A percentile compares a stretch with the other conserved stretches of the same genome.
Evolutionary conservation across 2,329 filamentous ascomycete genomes (phyloP).

Genomic region (Plectosphaerella cucumerina): DNA sequence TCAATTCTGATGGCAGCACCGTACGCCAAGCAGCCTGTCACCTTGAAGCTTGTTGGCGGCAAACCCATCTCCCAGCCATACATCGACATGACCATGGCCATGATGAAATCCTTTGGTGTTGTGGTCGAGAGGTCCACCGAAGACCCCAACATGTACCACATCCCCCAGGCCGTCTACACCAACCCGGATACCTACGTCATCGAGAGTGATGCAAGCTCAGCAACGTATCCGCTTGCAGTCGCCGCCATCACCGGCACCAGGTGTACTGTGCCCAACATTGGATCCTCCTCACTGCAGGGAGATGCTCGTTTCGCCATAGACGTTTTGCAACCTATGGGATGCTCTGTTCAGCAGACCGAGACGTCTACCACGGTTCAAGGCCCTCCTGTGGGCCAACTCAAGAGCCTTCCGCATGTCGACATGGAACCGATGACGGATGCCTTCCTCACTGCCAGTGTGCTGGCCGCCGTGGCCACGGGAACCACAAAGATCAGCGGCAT

Average conservation of each 20-base stretch:
- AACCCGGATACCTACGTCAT: conserved; percentile 86
- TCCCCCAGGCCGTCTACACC: conserved; percentile 76
- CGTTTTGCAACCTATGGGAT: conserved; percentile 90
- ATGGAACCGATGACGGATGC: conserved; percentile 99
- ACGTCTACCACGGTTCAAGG: conserved; percentile 91
- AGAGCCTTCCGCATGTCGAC: conserved; percentile 76
- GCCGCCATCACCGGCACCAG: conserved; percentile 94
- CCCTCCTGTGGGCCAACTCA: conserved; percentile 68
- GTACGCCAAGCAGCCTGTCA: conserved; percentile 92
- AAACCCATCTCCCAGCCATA: conserved; percentile 97
- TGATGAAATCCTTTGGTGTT: conserved; percentile 94
- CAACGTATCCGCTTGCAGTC: conserved; percentile 90
- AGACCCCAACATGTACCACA: conserved; percentile 89
- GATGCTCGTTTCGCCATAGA: conserved; percentile 93
- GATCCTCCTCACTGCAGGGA: conserved; percentile 84
- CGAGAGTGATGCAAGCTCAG: conserved; percentile 96
- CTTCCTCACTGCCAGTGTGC: conserved; percentile 89
- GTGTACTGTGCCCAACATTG: conserved; percentile 95
- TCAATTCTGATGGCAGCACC: conserved; percentile 95
- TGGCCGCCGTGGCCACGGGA: conserved; percentile 82
- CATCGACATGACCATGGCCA: conserved; percentile 97
- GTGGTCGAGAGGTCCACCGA: conserved; percentile 69
- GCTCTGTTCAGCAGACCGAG: conserved; percentile 77
- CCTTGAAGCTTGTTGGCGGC: conserved; percentile 84
- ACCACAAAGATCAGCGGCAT: conserved; percentile 88